Evolutionary conservation across 2,329 filamentous ascomycete species (phyloP).

Genomic region (Pyrenochaeta sp.): DNA sequence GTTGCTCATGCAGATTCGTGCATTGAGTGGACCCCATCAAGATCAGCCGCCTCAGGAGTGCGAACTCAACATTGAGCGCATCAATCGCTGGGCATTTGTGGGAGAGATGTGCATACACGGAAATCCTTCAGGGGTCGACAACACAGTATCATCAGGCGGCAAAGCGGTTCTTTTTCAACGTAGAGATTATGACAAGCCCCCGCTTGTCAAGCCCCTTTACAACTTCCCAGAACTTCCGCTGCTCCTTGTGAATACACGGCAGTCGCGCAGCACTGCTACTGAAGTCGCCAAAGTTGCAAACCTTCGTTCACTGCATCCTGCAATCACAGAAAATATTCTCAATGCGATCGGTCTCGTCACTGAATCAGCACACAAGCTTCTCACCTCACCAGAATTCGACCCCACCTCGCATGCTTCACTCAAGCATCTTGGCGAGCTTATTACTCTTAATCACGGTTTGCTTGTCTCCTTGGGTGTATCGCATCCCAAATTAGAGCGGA

Average conservation of each 20-base stretch:
- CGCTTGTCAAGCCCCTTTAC: conserved; percentile 77
- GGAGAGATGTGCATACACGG: conserved; percentile 97
- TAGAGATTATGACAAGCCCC: conserved; percentile 78
- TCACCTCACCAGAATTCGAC: conserved; percentile 72
- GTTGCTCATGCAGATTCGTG: conserved; percentile 85
- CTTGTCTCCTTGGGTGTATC: conserved; percentile 92
- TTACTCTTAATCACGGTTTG: conserved; percentile 92
- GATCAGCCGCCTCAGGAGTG: conserved; percentile 90
- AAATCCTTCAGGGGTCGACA: conserved; percentile 95
- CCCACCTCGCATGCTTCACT: conserved; percentile 69
- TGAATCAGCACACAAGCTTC: conserved; percentile 63
- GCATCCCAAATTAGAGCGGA: conserved; percentile 89
- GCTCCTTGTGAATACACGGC: conserved; percentile 86
- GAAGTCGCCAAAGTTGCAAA: conserved; percentile 88
- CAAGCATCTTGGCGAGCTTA: conserved; percentile 82
- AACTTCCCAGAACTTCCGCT: conserved; percentile 93
- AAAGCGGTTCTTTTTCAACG: conserved; percentile 94
- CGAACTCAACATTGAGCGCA: conserved; percentile 88
- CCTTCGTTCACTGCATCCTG: conserved; percentile 75
- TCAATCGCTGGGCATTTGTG: conserved; percentile 98
- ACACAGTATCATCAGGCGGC: conserved; percentile 91
- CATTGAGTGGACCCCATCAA: conserved; percentile 87
- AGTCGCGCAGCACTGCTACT: conserved; percentile 82
- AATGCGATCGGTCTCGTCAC: conserved; percentile 83
- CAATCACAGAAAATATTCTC: conserved; percentile 81